Percentiles rank a stretch among this genome's conserved stretches.
These are phyloP conservation scores for Starmerella geochares DNA, from an alignment of 805 yeast species.

Conservation along the genomic window DNA sequence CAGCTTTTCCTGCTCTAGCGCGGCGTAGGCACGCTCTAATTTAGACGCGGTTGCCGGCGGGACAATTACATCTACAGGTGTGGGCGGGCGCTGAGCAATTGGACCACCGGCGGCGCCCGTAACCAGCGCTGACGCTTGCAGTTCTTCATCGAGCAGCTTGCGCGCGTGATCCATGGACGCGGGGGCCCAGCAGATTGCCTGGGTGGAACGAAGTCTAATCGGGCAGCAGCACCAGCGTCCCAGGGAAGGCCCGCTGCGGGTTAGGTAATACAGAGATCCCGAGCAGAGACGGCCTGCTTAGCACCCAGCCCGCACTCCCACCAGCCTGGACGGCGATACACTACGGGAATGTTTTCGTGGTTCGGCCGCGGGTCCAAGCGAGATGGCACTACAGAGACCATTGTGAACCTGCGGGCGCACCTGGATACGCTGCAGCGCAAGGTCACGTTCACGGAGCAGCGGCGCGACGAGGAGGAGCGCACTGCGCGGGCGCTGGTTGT, in stretches of 20 bases:
- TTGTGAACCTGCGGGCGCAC: constrained; percentile 79
- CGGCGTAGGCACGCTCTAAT: background rate
- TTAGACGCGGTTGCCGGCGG: background rate
- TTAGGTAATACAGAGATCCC: background rate
- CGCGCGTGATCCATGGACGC: background rate
- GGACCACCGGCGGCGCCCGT: background rate
- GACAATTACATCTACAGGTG: background rate
- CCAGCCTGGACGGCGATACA: constrained; percentile 1
- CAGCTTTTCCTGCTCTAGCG: constrained; percentile 1
- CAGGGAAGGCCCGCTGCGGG: background rate
- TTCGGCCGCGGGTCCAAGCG: constrained; percentile 60
- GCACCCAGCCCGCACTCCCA: background rate
- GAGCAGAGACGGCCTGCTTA: background rate
- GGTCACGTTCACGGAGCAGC: constrained; percentile 67
- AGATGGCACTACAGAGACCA: constrained; percentile 87
- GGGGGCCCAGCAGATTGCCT: too few species aligned
- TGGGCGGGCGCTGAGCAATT: background rate
- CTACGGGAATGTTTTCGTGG: constrained; percentile 15
- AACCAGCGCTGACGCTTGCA: background rate
- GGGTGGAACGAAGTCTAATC: background rate
- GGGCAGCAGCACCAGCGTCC: background rate
- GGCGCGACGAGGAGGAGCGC: constrained; percentile 69
- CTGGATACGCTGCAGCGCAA: constrained; percentile 78
- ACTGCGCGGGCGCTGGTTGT: constrained; percentile 69
- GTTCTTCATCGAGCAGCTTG: background rate